Conservation (phyloP, 306 rosid genomes). For the Mucuna pruriens region DNA sequence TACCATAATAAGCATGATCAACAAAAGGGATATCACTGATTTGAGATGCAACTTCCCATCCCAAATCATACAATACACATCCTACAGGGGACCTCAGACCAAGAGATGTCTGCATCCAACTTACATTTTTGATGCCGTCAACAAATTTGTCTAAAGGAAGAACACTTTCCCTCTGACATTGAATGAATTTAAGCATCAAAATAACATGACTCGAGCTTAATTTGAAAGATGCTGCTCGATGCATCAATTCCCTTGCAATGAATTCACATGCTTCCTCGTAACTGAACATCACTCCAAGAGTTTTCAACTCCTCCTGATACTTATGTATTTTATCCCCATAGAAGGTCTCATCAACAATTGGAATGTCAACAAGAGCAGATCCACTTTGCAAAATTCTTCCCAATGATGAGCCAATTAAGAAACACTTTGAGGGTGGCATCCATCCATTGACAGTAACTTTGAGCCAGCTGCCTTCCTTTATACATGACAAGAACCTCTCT, state of each 20-base stretch:
- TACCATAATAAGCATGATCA: constrained; percentile 55
- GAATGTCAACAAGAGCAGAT: constrained; percentile 68
- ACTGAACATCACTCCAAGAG: constrained; percentile 69
- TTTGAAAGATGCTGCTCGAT: constrained; percentile 48
- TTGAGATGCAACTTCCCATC: constrained; percentile 60
- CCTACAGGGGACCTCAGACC: constrained; percentile 66
- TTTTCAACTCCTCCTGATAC: constrained; percentile 61
- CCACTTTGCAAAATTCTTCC: constrained; percentile 56
- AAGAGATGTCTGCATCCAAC: constrained; percentile 60
- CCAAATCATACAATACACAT: constrained; percentile 55
- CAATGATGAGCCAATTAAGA: constrained; percentile 51
- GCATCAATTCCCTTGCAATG: constrained; percentile 67
- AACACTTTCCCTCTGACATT: constrained; percentile 37
- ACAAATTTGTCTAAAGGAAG: constrained; percentile 49
- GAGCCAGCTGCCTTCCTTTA: constrained; percentile 71
- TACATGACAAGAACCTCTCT: constrained; percentile 46
- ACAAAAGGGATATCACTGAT: constrained; percentile 71
- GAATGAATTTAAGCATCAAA: constrained; percentile 59
- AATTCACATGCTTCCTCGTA: constrained; percentile 60
- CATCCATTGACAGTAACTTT: constrained; percentile 52
- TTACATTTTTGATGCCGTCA: constrained; percentile 41
- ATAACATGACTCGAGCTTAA: constrained; percentile 46
- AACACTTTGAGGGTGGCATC: constrained; percentile 67
- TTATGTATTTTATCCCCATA: constrained; percentile 50
- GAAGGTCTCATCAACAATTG: constrained; percentile 56